Evolutionary conservation across 768 basidiomycete genomes (phyloP).

Genomic region (Amanita pseudoporphyria): DNA sequence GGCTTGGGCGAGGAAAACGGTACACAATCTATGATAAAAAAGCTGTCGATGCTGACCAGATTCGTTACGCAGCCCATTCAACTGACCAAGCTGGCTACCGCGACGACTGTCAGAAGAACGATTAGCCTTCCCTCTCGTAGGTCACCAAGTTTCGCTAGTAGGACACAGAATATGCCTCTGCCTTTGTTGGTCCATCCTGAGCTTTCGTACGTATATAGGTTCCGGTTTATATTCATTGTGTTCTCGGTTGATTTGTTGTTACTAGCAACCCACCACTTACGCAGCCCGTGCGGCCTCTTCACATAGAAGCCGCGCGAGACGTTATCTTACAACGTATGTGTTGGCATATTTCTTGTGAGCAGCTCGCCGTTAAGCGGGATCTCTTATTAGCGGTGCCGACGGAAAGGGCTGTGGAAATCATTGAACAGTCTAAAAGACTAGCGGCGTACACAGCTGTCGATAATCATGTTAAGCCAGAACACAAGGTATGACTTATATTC

Average conservation of each 20-base stretch:
- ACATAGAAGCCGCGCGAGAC: neutral
- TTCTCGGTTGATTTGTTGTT: neutral
- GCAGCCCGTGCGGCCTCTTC: neutral
- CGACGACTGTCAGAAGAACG: no score
- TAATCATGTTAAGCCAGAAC: slow-evolving; percentile 69
- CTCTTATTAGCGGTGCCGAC: slow-evolving; percentile 13
- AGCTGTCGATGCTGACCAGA: no score
- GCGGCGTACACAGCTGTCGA: slow-evolving; percentile 96
- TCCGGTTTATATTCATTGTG: no score
- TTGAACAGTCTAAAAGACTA: slow-evolving; percentile 81
- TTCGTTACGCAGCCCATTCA: no score
- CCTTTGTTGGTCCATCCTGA: slow-evolving; percentile 20
- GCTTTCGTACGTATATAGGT: slow-evolving; percentile 17
- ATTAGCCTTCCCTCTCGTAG: no score
- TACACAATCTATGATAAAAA: no score
- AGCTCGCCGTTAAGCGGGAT: slow-evolving; percentile 7
- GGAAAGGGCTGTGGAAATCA: slow-evolving; percentile 24
- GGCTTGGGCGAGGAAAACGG: no score
- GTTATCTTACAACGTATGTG: neutral
- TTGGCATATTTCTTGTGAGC: neutral
- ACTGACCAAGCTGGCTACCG: no score
- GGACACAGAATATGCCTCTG: slow-evolving; percentile 20
- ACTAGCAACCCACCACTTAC: neutral
- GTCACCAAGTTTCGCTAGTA: no score
- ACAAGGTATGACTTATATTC: slow-evolving; percentile 43